Conservation (phyloP, 2,329 filamentous ascomycete species). For the Claviceps arundinis region DNA sequence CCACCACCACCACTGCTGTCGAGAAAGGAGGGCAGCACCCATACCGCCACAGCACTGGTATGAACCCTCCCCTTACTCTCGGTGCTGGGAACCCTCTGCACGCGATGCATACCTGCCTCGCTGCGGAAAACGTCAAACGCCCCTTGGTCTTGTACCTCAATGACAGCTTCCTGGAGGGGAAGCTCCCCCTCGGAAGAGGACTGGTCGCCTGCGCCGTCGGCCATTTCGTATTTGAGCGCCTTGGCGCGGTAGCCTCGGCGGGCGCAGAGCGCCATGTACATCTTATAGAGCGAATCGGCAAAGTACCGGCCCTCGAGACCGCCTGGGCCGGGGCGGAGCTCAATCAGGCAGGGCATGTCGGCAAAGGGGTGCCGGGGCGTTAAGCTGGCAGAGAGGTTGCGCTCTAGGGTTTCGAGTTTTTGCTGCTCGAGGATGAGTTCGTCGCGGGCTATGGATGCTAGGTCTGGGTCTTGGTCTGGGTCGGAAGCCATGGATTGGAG, state of each 20-base stretch:
- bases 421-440: slow-evolving; percentile 58
- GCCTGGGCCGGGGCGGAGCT: slow-evolving; percentile 84
- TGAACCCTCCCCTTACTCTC: slow-evolving; percentile 86
- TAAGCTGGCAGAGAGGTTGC: slow-evolving; percentile 59
- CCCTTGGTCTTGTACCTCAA: slow-evolving; percentile 65
- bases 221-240: slow-evolving; percentile 67
- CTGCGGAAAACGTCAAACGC: slow-evolving; percentile 72
- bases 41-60: slow-evolving; percentile 82
- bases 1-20: slow-evolving; percentile 23
- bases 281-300: slow-evolving; percentile 71
- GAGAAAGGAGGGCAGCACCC: slow-evolving; percentile 79
- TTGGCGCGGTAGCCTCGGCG: slow-evolving; percentile 51
- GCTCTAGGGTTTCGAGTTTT: slow-evolving; percentile 49
- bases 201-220: slow-evolving; percentile 48
- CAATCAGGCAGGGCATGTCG: slow-evolving; percentile 76
- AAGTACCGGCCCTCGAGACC: slow-evolving; percentile 88
- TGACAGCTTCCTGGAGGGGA: slow-evolving; percentile 72
- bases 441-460: slow-evolving; percentile 65
- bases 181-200: slow-evolving; percentile 44
- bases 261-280: slow-evolving; percentile 75
- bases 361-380: slow-evolving; percentile 86
- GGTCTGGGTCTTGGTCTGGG: slow-evolving; percentile 46
- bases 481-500: slow-evolving; percentile 34
- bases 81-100: slow-evolving; percentile 84
- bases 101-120: slow-evolving; percentile 88